A percentile compares a stretch with the other conserved stretches of the same genome.
Evolutionary conservation across 2,329 filamentous ascomycete genomes (phyloP).

Genomic region (Colletotrichum lindemuthianum): DNA sequence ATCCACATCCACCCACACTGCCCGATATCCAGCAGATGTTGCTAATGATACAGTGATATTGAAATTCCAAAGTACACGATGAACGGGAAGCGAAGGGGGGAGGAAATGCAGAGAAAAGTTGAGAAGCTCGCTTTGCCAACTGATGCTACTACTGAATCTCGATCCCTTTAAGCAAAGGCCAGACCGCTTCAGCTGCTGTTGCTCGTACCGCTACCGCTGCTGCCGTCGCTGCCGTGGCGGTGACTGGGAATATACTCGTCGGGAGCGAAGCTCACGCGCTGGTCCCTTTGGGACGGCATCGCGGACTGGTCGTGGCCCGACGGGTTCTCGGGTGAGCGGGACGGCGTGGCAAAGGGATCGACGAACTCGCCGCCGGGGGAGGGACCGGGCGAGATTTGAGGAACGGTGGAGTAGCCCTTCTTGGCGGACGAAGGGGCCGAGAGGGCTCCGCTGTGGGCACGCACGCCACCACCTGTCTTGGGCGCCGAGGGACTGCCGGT

Average conservation of each 20-base stretch:
- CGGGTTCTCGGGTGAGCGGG: slow-evolving; percentile 6
- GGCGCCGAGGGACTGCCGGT: slow-evolving; percentile 6
- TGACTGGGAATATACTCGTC: slow-evolving; percentile 17
- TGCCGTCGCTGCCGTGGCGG: slow-evolving; percentile 1
- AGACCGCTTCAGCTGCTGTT: neutral
- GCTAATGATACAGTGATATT: slow-evolving; percentile 25
- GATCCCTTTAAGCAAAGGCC: neutral
- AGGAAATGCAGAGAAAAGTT: neutral
- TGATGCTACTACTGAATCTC: neutral
- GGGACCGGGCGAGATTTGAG: slow-evolving; percentile 17
- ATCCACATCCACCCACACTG: neutral
- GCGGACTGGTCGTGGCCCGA: slow-evolving; percentile 8
- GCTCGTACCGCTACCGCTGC: slow-evolving; percentile 16
- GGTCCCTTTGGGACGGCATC: slow-evolving; percentile 8
- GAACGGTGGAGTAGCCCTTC: slow-evolving; percentile 17
- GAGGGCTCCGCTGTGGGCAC: slow-evolving; percentile 11
- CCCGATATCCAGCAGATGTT: slow-evolving; percentile 9
- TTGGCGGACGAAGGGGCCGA: neutral
- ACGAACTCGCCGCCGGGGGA: neutral
- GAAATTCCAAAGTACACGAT: neutral
- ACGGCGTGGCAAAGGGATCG: slow-evolving; percentile 29
- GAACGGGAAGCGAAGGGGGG: neutral
- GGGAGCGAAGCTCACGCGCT: slow-evolving; percentile 19
- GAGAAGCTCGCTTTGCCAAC: slow-evolving; percentile 17
- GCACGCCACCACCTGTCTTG: slow-evolving; percentile 16